Evolutionary conservation across 2,329 filamentous ascomycete species (phyloP).

Genomic region (Penicillium sp.): DNA sequence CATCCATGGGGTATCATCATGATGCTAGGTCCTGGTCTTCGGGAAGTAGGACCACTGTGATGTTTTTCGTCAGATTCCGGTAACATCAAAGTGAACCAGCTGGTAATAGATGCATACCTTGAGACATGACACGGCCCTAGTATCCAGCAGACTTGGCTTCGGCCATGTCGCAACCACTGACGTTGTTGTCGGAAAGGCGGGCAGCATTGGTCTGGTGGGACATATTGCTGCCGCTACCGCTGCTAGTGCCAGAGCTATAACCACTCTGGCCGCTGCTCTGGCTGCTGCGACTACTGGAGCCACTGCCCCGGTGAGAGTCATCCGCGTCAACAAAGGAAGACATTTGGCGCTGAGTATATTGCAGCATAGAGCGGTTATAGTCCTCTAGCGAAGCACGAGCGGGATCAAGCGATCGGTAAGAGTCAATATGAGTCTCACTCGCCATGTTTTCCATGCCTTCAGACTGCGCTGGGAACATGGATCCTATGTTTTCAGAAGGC

Average conservation of each 20-base stretch:
- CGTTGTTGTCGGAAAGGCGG: neutral
- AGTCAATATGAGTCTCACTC: slow-evolving; percentile 16
- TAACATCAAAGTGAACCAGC: too few species aligned
- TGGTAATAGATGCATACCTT: slow-evolving; percentile 5
- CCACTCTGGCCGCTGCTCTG: slow-evolving; percentile 33
- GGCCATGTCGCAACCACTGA: neutral
- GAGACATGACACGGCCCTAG: neutral
- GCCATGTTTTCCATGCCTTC: slow-evolving; percentile 19
- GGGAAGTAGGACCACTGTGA: neutral
- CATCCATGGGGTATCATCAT: slow-evolving; percentile 6
- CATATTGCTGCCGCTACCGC: slow-evolving; percentile 13
- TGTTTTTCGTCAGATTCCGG: neutral
- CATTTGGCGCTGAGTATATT: slow-evolving; percentile 41
- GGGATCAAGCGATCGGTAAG: slow-evolving; percentile 24
- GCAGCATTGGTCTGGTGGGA: slow-evolving; percentile 15
- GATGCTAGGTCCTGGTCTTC: slow-evolving; percentile 4
- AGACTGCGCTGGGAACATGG: slow-evolving; percentile 22
- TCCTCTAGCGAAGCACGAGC: slow-evolving; percentile 33
- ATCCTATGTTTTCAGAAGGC: slow-evolving; percentile 14
- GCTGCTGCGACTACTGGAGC: slow-evolving; percentile 28
- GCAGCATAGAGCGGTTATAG: slow-evolving; percentile 41
- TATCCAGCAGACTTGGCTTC: slow-evolving; percentile 9
- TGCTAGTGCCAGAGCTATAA: slow-evolving; percentile 23
- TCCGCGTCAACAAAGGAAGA: slow-evolving; percentile 33
- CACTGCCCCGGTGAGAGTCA: slow-evolving; percentile 14